Evolutionary conservation across 371 early-diverging fungal species (phyloP).

Genomic region (Amoeboaphelidium protococcarum): DNA sequence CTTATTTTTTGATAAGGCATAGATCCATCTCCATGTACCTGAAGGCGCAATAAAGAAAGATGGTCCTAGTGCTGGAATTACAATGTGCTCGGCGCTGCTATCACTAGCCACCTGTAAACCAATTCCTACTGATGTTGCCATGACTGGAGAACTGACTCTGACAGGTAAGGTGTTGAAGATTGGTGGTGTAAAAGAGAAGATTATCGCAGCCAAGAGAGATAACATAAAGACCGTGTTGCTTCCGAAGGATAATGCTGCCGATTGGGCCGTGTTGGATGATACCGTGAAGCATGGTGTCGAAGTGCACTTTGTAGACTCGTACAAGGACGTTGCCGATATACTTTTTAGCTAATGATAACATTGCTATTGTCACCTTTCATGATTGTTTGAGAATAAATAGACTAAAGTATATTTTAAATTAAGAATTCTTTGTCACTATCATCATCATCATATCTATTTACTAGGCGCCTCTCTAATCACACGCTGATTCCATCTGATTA

Average conservation of each 20-base stretch:
- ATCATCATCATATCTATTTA: too few relatives aligned
- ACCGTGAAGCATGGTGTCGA: conserved; percentile 67
- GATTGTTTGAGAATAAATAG: too few relatives aligned
- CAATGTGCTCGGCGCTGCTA: conserved; percentile 76
- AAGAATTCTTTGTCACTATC: too few relatives aligned
- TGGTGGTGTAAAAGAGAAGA: conserved; percentile 89
- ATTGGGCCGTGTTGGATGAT: conserved; percentile 81
- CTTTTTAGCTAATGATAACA: too few relatives aligned
- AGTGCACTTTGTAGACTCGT: conserved; percentile 55
- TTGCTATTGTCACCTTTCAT: too few relatives aligned
- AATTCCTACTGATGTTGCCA: conserved; percentile 53
- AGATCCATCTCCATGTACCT: conserved; percentile 83
- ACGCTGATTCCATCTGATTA: too few relatives aligned
- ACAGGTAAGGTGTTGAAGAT: conserved; percentile 89
- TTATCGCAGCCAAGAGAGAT: conserved; percentile 80
- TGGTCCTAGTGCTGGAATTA: conserved; percentile 86
- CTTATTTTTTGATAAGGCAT: conserved; percentile 61
- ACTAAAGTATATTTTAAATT: too few relatives aligned
- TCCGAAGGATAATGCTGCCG: conserved; percentile 62
- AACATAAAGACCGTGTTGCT: conserved; percentile 64
- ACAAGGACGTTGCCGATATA: conserved; percentile 13
- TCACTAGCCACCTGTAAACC: conserved; percentile 59
- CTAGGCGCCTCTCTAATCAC: too few relatives aligned
- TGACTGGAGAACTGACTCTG: conserved; percentile 93
- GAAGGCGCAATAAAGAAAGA: conserved; percentile 95